Evolutionary conservation across 1,284 basidiomycete species (phyloP).

Genomic region (Tilletia caries): DNA sequence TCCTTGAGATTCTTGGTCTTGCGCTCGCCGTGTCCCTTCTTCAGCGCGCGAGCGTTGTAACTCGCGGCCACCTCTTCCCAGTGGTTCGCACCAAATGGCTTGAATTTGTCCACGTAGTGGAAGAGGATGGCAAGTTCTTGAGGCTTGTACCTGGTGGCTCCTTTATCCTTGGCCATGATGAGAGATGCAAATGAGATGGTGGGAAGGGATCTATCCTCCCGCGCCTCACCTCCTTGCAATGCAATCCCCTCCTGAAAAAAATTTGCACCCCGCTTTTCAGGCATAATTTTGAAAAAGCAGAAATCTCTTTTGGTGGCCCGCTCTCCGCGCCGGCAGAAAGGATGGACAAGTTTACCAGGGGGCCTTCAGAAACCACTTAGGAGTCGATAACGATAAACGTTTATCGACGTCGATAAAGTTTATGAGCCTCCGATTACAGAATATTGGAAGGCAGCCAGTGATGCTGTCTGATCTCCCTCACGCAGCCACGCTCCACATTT

Average conservation of each 20-base stretch:
- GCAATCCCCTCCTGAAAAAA: not conserved
- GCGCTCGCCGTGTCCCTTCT: not conserved
- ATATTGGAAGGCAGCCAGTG: not conserved
- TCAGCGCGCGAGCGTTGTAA: not conserved
- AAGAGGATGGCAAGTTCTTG: not conserved
- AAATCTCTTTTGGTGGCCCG: not conserved
- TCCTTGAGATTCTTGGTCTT: not conserved
- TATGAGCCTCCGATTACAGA: not conserved
- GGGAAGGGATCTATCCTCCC: not conserved
- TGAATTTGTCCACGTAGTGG: not conserved
- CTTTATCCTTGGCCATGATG: not conserved
- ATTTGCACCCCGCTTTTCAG: not conserved
- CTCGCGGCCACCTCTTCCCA: not conserved
- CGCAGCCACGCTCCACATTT: no score
- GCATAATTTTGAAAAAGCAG: not conserved
- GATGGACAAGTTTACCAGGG: not conserved
- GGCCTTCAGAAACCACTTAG: not conserved
- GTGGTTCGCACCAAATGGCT: not conserved
- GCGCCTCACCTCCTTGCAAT: not conserved
- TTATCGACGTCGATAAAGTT: not conserved
- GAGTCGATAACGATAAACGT: not conserved
- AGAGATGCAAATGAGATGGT: not conserved
- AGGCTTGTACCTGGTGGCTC: not conserved
- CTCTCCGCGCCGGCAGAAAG: no score
- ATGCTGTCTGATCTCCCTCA: not conserved